Conservation (phyloP, 2,329 filamentous ascomycete species). For the Hymenoscyphus infarciens region DNA sequence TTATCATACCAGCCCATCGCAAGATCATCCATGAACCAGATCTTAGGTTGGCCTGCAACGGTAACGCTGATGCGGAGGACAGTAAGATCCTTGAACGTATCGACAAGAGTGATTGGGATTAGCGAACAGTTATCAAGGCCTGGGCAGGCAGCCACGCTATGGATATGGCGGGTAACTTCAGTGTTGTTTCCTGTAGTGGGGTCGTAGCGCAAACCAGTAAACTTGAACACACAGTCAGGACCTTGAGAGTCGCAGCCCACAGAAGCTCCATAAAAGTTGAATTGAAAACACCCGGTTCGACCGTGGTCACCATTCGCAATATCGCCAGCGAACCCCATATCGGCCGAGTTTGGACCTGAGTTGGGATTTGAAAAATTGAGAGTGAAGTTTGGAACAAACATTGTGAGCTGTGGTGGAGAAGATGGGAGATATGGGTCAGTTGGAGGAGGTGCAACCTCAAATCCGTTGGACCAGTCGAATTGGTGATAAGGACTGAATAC, state of each 20-base stretch:
- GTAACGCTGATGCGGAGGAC: slow-evolving; percentile 41
- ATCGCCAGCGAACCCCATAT: slow-evolving; percentile 31
- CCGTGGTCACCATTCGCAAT: slow-evolving; percentile 30
- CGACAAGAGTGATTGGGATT: slow-evolving; percentile 26
- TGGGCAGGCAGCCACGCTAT: slow-evolving; percentile 34
- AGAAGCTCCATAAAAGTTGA: slow-evolving; percentile 36
- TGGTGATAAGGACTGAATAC: slow-evolving; percentile 36
- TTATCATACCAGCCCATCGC: slow-evolving; percentile 43
- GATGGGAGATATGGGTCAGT: slow-evolving; percentile 32
- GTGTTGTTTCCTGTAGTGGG: slow-evolving; percentile 19
- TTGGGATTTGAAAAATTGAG: slow-evolving; percentile 18
- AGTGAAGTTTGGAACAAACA: slow-evolving; percentile 34
- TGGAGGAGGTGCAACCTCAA: slow-evolving; percentile 34
- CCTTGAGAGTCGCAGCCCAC: slow-evolving; percentile 40
- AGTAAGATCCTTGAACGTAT: slow-evolving; percentile 36
- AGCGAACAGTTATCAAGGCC: slow-evolving; percentile 34
- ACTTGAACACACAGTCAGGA: slow-evolving; percentile 37
- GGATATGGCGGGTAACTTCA: slow-evolving; percentile 26
- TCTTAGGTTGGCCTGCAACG: slow-evolving; percentile 36
- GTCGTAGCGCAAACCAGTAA: slow-evolving; percentile 37
- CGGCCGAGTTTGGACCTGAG: slow-evolving; percentile 25
- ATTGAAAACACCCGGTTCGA: slow-evolving; percentile 36
- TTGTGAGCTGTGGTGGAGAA: slow-evolving; percentile 32
- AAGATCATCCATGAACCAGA: slow-evolving; percentile 48
- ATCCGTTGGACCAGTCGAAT: slow-evolving; percentile 38